phyloP scores from a whole-genome alignment of 2,329 filamentous ascomycete genomes.

The Botrytis deweyae region DNA sequence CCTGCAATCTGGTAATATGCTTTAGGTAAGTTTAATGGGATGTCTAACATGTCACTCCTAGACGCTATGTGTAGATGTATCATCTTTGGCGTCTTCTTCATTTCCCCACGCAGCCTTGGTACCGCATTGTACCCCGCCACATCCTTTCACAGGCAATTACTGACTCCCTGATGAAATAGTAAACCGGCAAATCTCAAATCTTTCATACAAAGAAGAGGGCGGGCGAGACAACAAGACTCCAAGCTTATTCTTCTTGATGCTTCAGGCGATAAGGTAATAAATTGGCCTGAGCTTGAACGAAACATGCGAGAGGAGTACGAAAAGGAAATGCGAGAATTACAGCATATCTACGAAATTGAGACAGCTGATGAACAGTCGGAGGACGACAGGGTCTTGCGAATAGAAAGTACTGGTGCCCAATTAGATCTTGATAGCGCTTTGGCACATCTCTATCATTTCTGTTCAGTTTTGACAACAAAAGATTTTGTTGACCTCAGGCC shows the following conservation, averaged over 20 bases:
- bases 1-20: constrained; percentile 63
- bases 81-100: not conserved
- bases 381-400: constrained; percentile 42
- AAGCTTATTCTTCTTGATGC: constrained; percentile 42
- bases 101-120: not conserved
- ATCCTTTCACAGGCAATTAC: not conserved
- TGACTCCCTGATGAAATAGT: constrained; percentile 36
- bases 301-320: constrained; percentile 59
- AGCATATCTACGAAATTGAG: constrained; percentile 31
- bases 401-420: constrained; percentile 55
- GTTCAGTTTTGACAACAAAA: constrained; percentile 52
- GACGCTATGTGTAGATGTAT: not conserved
- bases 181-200: constrained; percentile 60
- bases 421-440: constrained; percentile 73
- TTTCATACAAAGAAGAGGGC: constrained; percentile 63
- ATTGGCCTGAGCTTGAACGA: constrained; percentile 67
- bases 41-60: not conserved
- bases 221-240: constrained; percentile 57
- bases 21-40: constrained; percentile 43
- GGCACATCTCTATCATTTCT: constrained; percentile 81
- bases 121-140: not conserved
- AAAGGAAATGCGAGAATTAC: constrained; percentile 37
- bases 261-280: constrained; percentile 37
- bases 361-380: constrained; percentile 35
- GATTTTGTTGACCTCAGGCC: constrained; percentile 66